Conservation (phyloP, 148 eudicot species). For the Fallopia convolvulus region DNA sequence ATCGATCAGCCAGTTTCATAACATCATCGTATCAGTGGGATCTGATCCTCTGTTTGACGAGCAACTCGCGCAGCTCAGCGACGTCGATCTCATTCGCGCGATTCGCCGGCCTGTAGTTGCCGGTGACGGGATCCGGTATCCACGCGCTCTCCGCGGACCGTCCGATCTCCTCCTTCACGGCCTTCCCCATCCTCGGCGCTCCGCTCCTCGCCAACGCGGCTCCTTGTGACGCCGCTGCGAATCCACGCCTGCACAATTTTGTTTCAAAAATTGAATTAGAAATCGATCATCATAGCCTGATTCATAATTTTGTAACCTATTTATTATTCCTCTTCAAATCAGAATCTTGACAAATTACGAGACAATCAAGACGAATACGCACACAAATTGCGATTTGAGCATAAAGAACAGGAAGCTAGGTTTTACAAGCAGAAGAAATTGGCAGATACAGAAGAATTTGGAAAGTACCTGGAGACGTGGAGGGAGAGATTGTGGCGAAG, state of each 20-base stretch:
- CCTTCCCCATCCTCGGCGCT: constrained; percentile 24
- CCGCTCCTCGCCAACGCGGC: constrained; percentile 16
- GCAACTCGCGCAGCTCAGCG: constrained; percentile 46
- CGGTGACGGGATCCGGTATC: constrained; percentile 79
- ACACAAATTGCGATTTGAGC: no score
- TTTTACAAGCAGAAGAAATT: no score
- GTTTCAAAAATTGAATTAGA: background rate
- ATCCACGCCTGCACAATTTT: constrained; percentile 14
- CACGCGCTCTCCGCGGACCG: constrained; percentile 33
- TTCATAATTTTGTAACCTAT: no score
- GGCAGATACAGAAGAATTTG: background rate
- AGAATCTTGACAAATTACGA: background rate
- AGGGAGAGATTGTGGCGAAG: background rate
- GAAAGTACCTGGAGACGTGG: background rate
- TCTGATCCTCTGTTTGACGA: constrained; percentile 28
- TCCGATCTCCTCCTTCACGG: constrained; percentile 22
- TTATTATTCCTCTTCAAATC: background rate
- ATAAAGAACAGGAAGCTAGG: no score
- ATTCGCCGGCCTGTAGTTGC: constrained; percentile 65
- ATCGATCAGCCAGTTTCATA: background rate
- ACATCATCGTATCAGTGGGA: background rate
- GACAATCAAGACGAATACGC: background rate
- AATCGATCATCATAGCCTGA: background rate
- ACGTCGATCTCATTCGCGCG: constrained; percentile 42
- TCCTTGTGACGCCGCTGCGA: constrained; percentile 7